Evolutionary conservation across 495 filamentous ascomycete genomes (phyloP), one percentile per base, ranked within the genome.

Genomic region (Niebla homalea): DNA sequence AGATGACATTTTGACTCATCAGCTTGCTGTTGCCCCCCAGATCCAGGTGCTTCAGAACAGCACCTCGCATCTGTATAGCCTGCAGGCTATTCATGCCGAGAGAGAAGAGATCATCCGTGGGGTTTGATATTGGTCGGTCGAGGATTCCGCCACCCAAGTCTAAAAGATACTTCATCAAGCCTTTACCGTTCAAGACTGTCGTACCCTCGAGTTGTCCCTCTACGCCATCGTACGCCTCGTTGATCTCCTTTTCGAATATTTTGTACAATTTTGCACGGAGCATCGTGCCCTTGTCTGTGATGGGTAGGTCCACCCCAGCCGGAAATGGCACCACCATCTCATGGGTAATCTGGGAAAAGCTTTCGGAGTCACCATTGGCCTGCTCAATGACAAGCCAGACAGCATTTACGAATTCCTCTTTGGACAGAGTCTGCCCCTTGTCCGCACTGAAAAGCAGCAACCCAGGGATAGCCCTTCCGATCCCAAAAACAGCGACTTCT

Each of bases 41-140:
- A 21, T 64, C 62, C 37, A 76, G 68, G 32, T 70, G 61, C 12
- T 67, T 63, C 20, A 73, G 59, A 19, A 82, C 67, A 5, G 75
- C 56, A 10, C 71, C 64, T 29, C 75, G 69, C 42, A 81, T 58
- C 43, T 78, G 73, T 16, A 79, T 79, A 4, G 77, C 74, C 42
- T 73, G 72, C n/a, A 82, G 59, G 48, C 77, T 80, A 56, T 80
- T 77, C n/a, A 82, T 56, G 7, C 78, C 78, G 6, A 70, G 63
- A 0, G 69, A 59, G 46, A 80, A 80, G 56, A 82, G 70, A 53
- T 78, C 72, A 4, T 68, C 58, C 2, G 74, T 53, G 3, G 51
- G 45, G 43, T 64, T 54, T 4, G 68, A 59, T 5, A 76, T 53
- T 1, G 60, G n/a, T 22, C 75, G 57, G 14, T 60, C 66, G 12